Percentiles rank a stretch among this genome's conserved stretches.
Conservation (phyloP, 2,329 filamentous ascomycete genomes). For the Ceratocystis lukuohia region DNA sequence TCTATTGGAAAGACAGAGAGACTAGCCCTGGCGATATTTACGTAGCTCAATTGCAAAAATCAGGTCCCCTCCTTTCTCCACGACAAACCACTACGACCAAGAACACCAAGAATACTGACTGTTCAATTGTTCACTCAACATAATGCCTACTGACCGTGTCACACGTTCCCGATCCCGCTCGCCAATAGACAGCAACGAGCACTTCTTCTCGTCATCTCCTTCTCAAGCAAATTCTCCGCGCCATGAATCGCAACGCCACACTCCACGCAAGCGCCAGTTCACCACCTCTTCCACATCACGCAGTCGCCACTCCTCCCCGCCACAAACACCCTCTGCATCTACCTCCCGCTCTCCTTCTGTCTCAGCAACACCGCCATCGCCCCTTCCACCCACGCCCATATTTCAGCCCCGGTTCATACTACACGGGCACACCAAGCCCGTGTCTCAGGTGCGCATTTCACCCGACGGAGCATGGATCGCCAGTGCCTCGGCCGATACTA, state of each 20-base stretch:
- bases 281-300: constrained; percentile 25
- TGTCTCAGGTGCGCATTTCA: constrained; percentile 80
- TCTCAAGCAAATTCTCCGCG: constrained; percentile 25
- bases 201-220: constrained; percentile 28
- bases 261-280: constrained; percentile 26
- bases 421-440: constrained; percentile 61
- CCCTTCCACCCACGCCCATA: constrained; percentile 49
- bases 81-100: constrained; percentile 25
- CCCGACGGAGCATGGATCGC: constrained; percentile 84
- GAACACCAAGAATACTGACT: constrained; percentile 23
- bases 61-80: background rate
- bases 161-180: constrained; percentile 26
- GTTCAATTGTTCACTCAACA: background rate
- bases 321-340: constrained; percentile 27
- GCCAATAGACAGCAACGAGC: constrained; percentile 27
- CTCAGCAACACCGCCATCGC: constrained; percentile 31
- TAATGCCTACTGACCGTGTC: constrained; percentile 18
- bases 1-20: no score
- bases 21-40: no score
- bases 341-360: constrained; percentile 26
- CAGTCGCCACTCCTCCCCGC: constrained; percentile 24
- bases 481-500: constrained; percentile 76
- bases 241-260: constrained; percentile 21
- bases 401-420: constrained; percentile 60
- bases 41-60: no score